Base-by-base conservation (phyloP, 78 protist genomes). In the Andalucia godoyi region DNA sequence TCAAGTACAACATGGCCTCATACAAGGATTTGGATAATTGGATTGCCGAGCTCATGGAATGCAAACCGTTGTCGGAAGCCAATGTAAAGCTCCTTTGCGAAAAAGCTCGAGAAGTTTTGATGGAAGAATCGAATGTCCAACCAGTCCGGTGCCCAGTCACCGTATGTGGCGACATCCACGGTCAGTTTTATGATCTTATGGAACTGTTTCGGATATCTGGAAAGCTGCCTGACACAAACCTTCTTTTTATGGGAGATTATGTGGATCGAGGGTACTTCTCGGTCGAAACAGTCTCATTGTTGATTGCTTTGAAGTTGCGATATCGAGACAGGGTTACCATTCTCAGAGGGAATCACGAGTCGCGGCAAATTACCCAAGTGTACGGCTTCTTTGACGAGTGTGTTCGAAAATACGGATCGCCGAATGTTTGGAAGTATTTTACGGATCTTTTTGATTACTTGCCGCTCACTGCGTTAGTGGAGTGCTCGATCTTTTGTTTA, bases 221-320 rank as follows among this genome's bases (percentile, higher is more conserved):
- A 6, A 57, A 81, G 2, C 53, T 77, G 25, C 95, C 94, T 8
- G 91, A 90, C 68, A 86, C 93, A 2, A 87, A 86, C 46, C 88
- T 82, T 27, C 70, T 93, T 10, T 91, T 91, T 55, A 85, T 91
- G 83, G 97, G 95, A 25, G 95, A 90, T 77, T 93, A 86, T 51
- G 99, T 95, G n/a, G 97, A 95, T 59, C 74, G 99, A 4, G 99
- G 97, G 38, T 72, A 83, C 57, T 79, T 85, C 49, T 74, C 88
- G 1, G 86, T 91, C 25, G 99, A 93, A 59, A 76, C 86, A 1
- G 88, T 81, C n/a, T 62, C 91, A 9, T 66, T 88, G 12, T 55
- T 95, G 57, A 67, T 87, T 37, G 59, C 70, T 18, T 67, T 87
- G 9, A 87, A 91, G 57, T 69, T 89, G 34, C 76, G 93, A 12